phyloP scores from a whole-genome alignment of 306 rosid species.

The Cucurbita argyrosperma region DNA sequence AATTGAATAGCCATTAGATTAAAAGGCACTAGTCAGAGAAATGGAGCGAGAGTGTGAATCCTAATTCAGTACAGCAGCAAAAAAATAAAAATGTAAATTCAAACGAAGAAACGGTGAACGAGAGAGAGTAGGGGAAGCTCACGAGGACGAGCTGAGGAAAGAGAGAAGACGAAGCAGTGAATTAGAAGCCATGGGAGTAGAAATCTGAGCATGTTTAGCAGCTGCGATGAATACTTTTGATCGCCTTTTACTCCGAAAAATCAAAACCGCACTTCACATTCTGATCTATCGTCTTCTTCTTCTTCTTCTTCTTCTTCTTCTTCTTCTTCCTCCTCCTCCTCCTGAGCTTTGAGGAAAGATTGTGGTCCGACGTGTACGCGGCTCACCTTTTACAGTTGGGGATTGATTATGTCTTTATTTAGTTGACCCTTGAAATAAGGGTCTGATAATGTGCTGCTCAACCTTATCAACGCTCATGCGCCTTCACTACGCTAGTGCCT shows the following conservation, averaged over 20 bases:
- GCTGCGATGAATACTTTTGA: not conserved
- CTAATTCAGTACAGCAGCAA: not conserved
- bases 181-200: constrained; percentile 35
- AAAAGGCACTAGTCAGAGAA: no score
- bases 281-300: not conserved
- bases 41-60: not conserved
- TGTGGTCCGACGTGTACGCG: not conserved
- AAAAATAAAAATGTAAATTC: not conserved
- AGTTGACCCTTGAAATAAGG: constrained; percentile 4
- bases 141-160: constrained; percentile 39
- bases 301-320: not conserved
- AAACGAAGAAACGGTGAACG: not conserved
- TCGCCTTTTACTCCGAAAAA: not conserved
- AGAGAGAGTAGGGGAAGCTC: constrained; percentile 8
- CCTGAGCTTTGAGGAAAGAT: not conserved
- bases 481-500: not conserved
- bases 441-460: not conserved
- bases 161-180: constrained; percentile 17
- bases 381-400: not conserved
- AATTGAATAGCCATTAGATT: not conserved
- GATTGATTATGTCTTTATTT: constrained; percentile 2
- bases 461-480: not conserved
- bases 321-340: not conserved
- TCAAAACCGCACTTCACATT: constrained; percentile 7
- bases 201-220: constrained; percentile 30